Conservation (phyloP, 306 rosid genomes). For the Crotalaria pallida region DNA sequence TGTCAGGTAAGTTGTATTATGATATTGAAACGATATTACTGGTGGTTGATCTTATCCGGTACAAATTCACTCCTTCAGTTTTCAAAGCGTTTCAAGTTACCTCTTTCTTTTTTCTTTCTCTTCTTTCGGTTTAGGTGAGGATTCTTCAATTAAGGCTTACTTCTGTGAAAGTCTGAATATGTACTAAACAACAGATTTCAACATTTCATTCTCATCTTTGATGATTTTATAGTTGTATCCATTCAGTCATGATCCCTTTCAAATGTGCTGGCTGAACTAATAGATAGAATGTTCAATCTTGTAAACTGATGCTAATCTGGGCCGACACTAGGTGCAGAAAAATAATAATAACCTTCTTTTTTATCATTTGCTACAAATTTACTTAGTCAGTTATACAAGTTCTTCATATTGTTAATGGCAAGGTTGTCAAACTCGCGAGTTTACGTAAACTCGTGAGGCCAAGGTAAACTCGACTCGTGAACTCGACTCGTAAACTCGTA, state of each 20-base stretch:
- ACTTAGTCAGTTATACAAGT: not conserved
- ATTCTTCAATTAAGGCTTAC: conserved; percentile 2
- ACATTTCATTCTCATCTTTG: conserved; percentile 10
- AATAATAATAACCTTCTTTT: not conserved
- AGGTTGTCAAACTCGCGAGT: too few species aligned
- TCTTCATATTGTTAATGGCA: not conserved
- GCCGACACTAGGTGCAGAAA: not conserved
- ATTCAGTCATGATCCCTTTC: not conserved
- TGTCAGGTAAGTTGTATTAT: conserved; percentile 60
- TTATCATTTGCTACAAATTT: not conserved
- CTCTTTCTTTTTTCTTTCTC: conserved; percentile 1
- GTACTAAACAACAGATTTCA: not conserved
- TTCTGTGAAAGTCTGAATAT: not conserved
- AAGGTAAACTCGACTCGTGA: too few species aligned
- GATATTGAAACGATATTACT: conserved; percentile 1
- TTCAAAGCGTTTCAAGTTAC: not conserved
- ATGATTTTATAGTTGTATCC: not conserved
- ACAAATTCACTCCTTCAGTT: not conserved
- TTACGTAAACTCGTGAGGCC: too few species aligned
- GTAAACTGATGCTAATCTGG: not conserved
- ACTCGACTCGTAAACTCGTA: too few species aligned
- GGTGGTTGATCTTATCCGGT: not conserved
- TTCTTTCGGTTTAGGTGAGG: conserved; percentile 1
- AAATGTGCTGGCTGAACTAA: not conserved
- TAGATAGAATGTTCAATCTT: not conserved